A percentile compares a stretch with the other conserved stretches of the same genome.
These are phyloP conservation scores for Kluyveromyces sp. DNA, from an alignment of 1,139 yeast species.

Conservation along the genomic window DNA sequence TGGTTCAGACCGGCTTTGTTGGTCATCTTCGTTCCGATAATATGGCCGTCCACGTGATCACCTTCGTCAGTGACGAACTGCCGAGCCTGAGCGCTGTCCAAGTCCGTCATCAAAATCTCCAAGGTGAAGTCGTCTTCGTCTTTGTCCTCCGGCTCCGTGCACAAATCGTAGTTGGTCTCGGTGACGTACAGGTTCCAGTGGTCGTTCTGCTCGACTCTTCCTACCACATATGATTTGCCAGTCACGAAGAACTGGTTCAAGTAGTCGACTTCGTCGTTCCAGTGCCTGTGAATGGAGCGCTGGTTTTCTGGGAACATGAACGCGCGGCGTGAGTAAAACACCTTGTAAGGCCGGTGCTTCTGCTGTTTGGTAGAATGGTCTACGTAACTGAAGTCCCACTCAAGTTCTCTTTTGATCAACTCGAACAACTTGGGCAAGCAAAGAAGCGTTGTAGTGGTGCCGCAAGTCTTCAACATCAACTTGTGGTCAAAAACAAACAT, in stretches of 20 bases:
- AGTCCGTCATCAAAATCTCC: conserved; percentile 87
- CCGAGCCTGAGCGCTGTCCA: conserved; percentile 51
- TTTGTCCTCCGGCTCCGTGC: conserved; percentile 11
- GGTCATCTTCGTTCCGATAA: conserved; percentile 54
- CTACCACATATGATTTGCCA: conserved; percentile 72
- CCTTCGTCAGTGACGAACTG: conserved; percentile 39
- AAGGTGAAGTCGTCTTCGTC: conserved; percentile 61
- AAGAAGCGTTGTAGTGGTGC: conserved; percentile 84
- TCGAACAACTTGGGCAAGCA: conserved; percentile 64
- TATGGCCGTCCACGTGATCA: conserved; percentile 50
- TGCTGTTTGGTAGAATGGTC: conserved; percentile 11
- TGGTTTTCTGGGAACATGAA: conserved; percentile 92
- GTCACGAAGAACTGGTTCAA: conserved; percentile 56
- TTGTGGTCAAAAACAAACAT: conserved; percentile 85
- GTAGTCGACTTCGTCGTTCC: conserved; percentile 73
- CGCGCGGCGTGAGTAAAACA: conserved; percentile 84
- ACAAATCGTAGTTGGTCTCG: conserved; percentile 31
- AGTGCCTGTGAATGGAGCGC: conserved; percentile 69
- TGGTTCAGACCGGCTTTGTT: conserved; percentile 34
- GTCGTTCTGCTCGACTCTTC: conserved; percentile 62
- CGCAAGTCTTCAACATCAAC: conserved; percentile 86
- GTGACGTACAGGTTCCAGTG: conserved; percentile 90
- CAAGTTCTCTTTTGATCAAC: conserved; percentile 38
- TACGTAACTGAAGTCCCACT: conserved; percentile 32
- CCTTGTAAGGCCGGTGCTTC: conserved; percentile 44